Percentiles rank a stretch among this genome's conserved stretches.
phyloP scores from a whole-genome alignment of 139 green algal species.

The Yamagishiella unicocca region DNA sequence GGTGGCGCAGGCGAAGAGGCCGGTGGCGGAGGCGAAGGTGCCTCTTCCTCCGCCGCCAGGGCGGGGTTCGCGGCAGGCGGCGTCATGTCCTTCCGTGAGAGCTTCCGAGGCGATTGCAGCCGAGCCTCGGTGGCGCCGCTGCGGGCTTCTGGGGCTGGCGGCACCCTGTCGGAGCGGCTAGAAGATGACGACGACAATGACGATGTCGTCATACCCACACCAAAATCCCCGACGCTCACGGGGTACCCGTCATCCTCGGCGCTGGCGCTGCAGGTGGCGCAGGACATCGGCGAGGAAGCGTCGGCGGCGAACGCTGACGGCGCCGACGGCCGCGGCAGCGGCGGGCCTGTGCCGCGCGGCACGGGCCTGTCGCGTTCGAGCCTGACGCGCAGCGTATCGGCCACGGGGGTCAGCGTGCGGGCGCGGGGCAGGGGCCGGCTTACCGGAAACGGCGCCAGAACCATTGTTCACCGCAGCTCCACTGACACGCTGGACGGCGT shows the following conservation, averaged over 20 bases:
- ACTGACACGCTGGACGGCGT: background rate
- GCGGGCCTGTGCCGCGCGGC: background rate
- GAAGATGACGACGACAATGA: too few species aligned
- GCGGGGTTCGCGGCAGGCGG: background rate
- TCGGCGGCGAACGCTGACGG: background rate
- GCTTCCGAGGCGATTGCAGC: background rate
- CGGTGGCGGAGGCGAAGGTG: background rate
- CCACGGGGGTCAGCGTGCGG: background rate
- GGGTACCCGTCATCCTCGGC: background rate
- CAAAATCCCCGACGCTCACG: background rate
- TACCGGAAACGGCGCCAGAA: background rate
- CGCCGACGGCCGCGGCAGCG: background rate
- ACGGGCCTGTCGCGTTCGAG: background rate
- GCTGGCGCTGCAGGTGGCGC: background rate
- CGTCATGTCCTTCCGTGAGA: slow-evolving; percentile 38
- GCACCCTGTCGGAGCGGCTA: too few species aligned
- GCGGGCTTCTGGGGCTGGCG: too few species aligned
- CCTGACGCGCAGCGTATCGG: background rate
- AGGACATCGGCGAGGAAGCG: too few species aligned
- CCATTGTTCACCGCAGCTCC: background rate
- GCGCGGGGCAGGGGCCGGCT: background rate
- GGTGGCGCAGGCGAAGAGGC: background rate
- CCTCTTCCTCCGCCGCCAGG: background rate
- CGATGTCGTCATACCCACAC: too few species aligned
- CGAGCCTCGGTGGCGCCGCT: too few species aligned